These are phyloP conservation scores for Leccinum obscurum DNA, from an alignment of 768 basidiomycete species.

Conservation along the genomic window DNA sequence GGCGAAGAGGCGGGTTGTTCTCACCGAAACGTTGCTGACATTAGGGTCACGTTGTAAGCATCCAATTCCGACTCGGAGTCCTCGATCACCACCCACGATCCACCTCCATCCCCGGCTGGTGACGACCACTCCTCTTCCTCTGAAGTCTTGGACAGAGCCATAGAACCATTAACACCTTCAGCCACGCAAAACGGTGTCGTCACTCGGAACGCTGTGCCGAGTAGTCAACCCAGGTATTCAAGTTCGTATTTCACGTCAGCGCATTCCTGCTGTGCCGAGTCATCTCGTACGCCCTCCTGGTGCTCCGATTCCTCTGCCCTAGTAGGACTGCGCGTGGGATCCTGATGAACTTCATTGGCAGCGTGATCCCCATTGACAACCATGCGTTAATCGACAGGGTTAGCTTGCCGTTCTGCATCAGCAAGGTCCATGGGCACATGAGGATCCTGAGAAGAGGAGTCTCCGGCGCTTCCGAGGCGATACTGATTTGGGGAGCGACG, in stretches of 20 bases:
- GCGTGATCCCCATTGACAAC: constrained; percentile 19
- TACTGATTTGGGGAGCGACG: constrained; percentile 19
- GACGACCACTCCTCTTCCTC: constrained; percentile 18
- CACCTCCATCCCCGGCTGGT: constrained; percentile 1
- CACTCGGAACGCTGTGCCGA: constrained; percentile 57
- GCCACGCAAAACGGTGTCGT: constrained; percentile 50
- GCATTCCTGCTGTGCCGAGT: constrained; percentile 11
- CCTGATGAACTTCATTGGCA: constrained; percentile 17
- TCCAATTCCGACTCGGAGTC: constrained; percentile 37
- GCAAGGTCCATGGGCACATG: constrained; percentile 9
- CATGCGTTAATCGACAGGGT: constrained; percentile 8
- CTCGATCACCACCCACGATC: constrained; percentile 19
- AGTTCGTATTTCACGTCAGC: constrained; percentile 49
- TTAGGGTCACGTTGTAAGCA: constrained; percentile 53
- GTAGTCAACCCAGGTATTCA: constrained; percentile 44
- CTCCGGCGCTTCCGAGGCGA: constrained; percentile 47
- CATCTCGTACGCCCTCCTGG: constrained; percentile 2
- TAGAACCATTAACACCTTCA: constrained; percentile 30
- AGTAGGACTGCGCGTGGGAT: constrained; percentile 2
- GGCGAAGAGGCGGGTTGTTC: constrained; percentile 30
- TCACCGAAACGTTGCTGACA: constrained; percentile 60
- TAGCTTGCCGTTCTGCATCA: constrained; percentile 4
- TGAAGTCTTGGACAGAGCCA: constrained; percentile 30
- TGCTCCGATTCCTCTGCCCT: constrained; percentile 1
- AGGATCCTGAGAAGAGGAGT: constrained; percentile 32